Percentiles rank a stretch among this genome's conserved stretches.
These are phyloP conservation scores for Apiotrichum mycotoxinovorans DNA, from an alignment of 1,284 basidiomycete genomes.

Conservation along the genomic window DNA sequence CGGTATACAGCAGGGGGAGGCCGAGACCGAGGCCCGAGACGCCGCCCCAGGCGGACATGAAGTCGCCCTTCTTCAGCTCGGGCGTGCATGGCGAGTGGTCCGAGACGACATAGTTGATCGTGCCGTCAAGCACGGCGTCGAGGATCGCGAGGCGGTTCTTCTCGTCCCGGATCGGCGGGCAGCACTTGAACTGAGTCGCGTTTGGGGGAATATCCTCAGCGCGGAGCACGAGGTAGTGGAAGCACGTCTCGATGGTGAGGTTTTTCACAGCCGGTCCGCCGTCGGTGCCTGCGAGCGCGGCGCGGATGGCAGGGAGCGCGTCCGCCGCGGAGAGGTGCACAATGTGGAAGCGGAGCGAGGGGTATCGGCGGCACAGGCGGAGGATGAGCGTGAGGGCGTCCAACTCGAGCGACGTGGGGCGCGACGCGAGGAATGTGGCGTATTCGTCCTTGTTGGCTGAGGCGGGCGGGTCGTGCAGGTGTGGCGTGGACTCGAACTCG, in stretches of 20 bases:
- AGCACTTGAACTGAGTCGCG: slow-evolving; percentile 66
- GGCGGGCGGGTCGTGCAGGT: slow-evolving; percentile 15
- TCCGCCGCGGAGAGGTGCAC: slow-evolving; percentile 83
- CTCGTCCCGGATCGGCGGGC: slow-evolving; percentile 79
- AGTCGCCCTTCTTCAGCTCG: slow-evolving; percentile 73
- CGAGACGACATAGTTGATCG: slow-evolving; percentile 84
- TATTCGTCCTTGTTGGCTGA: slow-evolving; percentile 53
- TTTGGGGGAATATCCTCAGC: slow-evolving; percentile 57
- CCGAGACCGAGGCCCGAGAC: slow-evolving; percentile 84
- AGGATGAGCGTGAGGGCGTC: slow-evolving; percentile 73
- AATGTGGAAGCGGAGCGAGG: slow-evolving; percentile 76
- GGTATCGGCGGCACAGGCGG: slow-evolving; percentile 60
- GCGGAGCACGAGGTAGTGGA: slow-evolving; percentile 73
- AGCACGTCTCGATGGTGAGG: slow-evolving; percentile 88
- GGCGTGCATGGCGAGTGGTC: slow-evolving; percentile 88
- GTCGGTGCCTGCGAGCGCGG: slow-evolving; percentile 60
- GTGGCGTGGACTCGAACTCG: slow-evolving; percentile 62
- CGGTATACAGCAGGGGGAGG: slow-evolving; percentile 78
- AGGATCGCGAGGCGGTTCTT: slow-evolving; percentile 70
- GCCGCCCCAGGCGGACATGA: slow-evolving; percentile 90
- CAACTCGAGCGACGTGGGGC: slow-evolving; percentile 71
- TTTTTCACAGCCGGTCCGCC: slow-evolving; percentile 45
- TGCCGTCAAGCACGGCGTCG: slow-evolving; percentile 71
- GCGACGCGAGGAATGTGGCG: slow-evolving; percentile 74
- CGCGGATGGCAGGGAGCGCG: slow-evolving; percentile 69